Evolutionary conservation across 352 stramenopile species (phyloP), one percentile per base, ranked within the genome.

Genomic region (Peronospora belbahrii): DNA sequence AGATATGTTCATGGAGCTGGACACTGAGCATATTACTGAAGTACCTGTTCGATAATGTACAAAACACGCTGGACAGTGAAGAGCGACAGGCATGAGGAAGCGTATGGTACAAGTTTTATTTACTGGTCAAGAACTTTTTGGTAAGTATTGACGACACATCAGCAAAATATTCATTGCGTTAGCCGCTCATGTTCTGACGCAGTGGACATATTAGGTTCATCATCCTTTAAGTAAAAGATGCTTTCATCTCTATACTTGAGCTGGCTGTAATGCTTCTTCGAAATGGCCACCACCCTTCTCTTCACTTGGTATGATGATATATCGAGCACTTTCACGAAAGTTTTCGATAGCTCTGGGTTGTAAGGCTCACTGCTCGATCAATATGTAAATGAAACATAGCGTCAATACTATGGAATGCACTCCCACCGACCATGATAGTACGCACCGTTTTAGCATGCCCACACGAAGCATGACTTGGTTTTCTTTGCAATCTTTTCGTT

Each of bases 181-280:
- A 59, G 40, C 48, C 53, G 56, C 40, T 42, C 56, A 28, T 43
- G 45, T 27, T 59, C 38, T 18, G 45, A 48, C 14, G 56, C 31
- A 17, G 22, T 15, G n/a, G 13, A 13, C 37, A 36, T 44, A 27
- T 56, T 34, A 9, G 34, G 17, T 18, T n/a, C n/a, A n/a, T 55
- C 56, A 36, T 49, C 38, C 14, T 80, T 64, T 28, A 81, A 82
- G 59, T 77, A 88, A 46, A 88, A 88, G 18, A 90, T 75, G 28
- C 62, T 85, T 32, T 90, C 78, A 45, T 90, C 78, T 20, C 75
- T 73, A 43, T 86, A 90, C 47, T 59, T 45, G 28, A 90, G 53
- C 11, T 49, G 49, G 5, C 71, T 47, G 40, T 85, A 90, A 48
- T 86, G 65, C 7, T 52, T 39, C 39, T 83, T 83, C 2, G 75